phyloP scores from a whole-genome alignment of 2,329 filamentous ascomycete species.

The Alternaria conjuncta region DNA sequence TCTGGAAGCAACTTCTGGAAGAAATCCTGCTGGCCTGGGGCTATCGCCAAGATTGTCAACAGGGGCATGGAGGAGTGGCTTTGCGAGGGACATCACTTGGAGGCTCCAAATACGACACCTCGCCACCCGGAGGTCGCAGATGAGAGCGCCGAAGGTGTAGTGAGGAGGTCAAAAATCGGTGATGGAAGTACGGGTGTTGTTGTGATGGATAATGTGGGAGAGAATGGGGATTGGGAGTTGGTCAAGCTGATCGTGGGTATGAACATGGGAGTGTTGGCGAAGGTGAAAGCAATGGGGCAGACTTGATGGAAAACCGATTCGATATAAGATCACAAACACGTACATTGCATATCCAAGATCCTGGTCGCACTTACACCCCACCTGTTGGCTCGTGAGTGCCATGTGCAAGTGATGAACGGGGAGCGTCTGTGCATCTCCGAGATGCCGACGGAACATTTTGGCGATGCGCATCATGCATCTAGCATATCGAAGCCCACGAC shows the following conservation, averaged over 20 bases:
- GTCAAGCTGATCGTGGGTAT: conserved; percentile 86
- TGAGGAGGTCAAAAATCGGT: conserved; percentile 55
- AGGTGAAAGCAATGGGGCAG: background rate
- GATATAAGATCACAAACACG: background rate
- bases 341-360: background rate
- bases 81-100: conserved; percentile 59
- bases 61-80: conserved; percentile 70
- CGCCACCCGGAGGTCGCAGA: conserved; percentile 26
- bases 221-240: conserved; percentile 87
- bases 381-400: background rate
- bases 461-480: conserved; percentile 2
- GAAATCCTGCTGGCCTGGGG: conserved; percentile 88
- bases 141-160: conserved; percentile 12
- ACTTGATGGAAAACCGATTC: background rate
- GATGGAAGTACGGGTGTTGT: conserved; percentile 85
- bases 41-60: conserved; percentile 86
- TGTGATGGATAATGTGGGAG: conserved; percentile 92
- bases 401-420: background rate
- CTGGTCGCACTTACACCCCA: background rate
- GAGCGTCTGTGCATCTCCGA: conserved; percentile 4
- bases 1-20: conserved; percentile 95
- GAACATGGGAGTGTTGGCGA: conserved; percentile 69
- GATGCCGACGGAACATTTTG: conserved; percentile 10
- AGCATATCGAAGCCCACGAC: background rate
- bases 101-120: conserved; percentile 7